Base-by-base conservation (phyloP, 306 rosid genomes). In the Canavalia gladiata region DNA sequence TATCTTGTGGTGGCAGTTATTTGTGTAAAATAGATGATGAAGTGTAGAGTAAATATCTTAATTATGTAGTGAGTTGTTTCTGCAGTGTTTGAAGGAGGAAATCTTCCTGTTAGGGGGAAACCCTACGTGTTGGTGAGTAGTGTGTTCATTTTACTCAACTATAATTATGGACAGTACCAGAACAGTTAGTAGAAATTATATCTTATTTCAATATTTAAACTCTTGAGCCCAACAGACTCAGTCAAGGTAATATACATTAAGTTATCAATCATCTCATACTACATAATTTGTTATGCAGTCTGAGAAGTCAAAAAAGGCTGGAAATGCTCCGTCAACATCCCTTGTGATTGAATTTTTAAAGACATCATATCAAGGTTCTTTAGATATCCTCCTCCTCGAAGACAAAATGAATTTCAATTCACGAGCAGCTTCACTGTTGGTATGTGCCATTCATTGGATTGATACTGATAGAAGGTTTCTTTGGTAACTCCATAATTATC, bases 231-330 rank as follows among this genome's bases (percentile, higher is more conserved):
- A 18, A 18, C 25, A 18, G 25, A 63, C 60, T 79, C 42, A 10
- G 33, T 41, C 41, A n/a, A 75, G 66, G 49, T 49, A 42, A 30
- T 39, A 13, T 83, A 56, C 5, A 31, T 46, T 30, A 66, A 50
- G 50, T 79, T 66, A 25, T 68, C 25, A 33, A 8, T 76, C 8
- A 13, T 72, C 55, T 66, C 30, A 60, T 69, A 34, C 76, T 71
- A 54, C 66, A 13, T 75, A 65, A 66, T 79, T 54, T 75, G 33
- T 68, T 71, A 37, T 76, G 82, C 90, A 94, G 98, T 94, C 94
- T 47, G 92, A 92, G 85, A 95, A 87, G 89, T 95, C 97, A 35
- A 93, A 93, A 77, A 92, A 76, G 85, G 94, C 91, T 75, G 98
- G 99, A 83, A 90, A 91, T 83, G 79, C 85, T 88, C 92, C 97